Conservation (phyloP, 192 early-diverging fungal species). For the Dissophora globulifera region DNA sequence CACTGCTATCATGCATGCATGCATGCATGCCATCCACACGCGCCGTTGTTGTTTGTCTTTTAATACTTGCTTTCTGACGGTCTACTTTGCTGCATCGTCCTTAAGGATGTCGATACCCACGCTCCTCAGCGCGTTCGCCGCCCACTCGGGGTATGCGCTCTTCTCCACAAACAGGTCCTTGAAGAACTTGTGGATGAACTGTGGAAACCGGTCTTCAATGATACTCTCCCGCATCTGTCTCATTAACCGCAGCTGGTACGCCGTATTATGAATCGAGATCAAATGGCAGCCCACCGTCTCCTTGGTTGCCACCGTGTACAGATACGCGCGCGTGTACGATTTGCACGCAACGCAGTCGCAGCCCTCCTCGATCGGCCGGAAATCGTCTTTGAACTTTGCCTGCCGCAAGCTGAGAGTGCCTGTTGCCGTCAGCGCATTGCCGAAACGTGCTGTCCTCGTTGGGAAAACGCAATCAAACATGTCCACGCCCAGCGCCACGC, state of each 20-base stretch:
- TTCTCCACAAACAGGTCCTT: slow-evolving; percentile 69
- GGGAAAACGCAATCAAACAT: slow-evolving; percentile 95
- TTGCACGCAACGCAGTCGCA: slow-evolving; percentile 83
- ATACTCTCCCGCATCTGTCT: slow-evolving; percentile 78
- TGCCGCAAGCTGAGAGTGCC: slow-evolving; percentile 75
- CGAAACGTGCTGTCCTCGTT: slow-evolving; percentile 89
- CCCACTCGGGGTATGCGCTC: slow-evolving; percentile 75
- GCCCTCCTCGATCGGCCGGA: slow-evolving; percentile 77
- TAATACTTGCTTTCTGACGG: background rate
- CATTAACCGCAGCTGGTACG: slow-evolving; percentile 89
- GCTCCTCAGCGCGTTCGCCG: slow-evolving; percentile 75
- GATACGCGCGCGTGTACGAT: slow-evolving; percentile 77
- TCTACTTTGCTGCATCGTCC: background rate
- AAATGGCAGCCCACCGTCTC: slow-evolving; percentile 87
- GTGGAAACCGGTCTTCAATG: slow-evolving; percentile 73
- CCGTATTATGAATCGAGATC: slow-evolving; percentile 85
- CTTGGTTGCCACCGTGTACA: slow-evolving; percentile 74
- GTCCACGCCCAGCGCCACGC: slow-evolving; percentile 87
- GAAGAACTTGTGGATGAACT: slow-evolving; percentile 77
- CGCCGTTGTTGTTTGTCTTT: background rate
- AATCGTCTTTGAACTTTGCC: slow-evolving; percentile 70
- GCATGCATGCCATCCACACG: no score
- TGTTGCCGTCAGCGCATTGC: slow-evolving; percentile 81
- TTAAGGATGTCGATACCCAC: slow-evolving; percentile 71
- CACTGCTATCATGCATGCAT: no score